Evolutionary conservation across 2,329 filamentous ascomycete genomes (phyloP), one percentile per base, ranked within the genome.

Genomic region (Aspergillus spinulosporus): DNA sequence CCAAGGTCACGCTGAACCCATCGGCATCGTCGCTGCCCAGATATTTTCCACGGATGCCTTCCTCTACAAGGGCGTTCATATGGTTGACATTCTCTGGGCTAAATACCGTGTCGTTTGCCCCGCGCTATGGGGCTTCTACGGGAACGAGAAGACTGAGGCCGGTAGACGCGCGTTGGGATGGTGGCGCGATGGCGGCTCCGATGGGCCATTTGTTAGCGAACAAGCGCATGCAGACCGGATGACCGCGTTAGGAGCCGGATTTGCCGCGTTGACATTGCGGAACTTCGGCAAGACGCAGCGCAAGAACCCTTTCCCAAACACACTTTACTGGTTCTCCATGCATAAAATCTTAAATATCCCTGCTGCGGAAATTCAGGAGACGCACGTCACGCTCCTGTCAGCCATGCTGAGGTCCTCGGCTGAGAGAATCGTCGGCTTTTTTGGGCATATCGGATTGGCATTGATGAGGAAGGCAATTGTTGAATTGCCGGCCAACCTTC

Each of bases 61-160:
- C 67, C 78, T 82, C 52, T 89, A 86, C 80, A 82, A 86, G 49
- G 87, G 85, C 6, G 74, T 82, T 47, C 82, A 87, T 1, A 79
- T 96, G 56, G 87, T 91, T 52, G 90, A 95, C 68, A 89, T 97
- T 57, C 80, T 97, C 31, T 87, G 96, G 66, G 88, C 92, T 53
- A 97, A 97, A 72, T 89, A 90, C 66, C 86, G 92, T 58, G 80
- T 89, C 12, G 80, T 84, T 3, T 96, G 91, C 66, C 93, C 94
- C 0, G 87, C 92, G 1, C 78, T 99, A 0, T 97, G 95, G 70
- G 93, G 93, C 14, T 84, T 92, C 62, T 82, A 84, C 43, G 92
- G 90, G 26, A 85, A 80, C 59, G 90, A 96, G 70, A 86, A 81
- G 59, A 95, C 87, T 0, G 82, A 85, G 46, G 78, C 79, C 8